Base-by-base conservation (phyloP, 1,284 basidiomycete species). In the Malassezia caprae region DNA sequence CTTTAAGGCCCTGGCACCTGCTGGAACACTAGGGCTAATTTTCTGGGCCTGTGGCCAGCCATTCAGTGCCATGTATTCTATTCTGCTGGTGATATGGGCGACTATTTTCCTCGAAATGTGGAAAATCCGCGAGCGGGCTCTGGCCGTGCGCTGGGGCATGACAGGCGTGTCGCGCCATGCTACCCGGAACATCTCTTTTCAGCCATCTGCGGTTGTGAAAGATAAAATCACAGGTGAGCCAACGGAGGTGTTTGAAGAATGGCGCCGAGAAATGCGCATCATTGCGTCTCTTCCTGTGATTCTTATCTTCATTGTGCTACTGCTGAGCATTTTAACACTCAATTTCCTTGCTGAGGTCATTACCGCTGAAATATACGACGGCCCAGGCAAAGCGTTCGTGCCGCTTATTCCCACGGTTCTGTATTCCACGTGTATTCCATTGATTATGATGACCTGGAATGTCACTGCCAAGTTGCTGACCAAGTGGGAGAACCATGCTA, bases 321-420 rank as follows among this genome's bases (percentile, higher is more conserved):
- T 98, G 19, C 82, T 81, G 1, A 78, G 80, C 1, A 60, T 70
- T 26, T 63, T 76, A 60, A 67, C 71, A 12, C 50, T 56, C n/a
- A 76, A 76, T 61, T 77, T 76, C 58, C 59, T 67, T 19, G 60
- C 69, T 45, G 76, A 77, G 61, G 72, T 76, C 37, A 64, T 68
- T 28, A 58, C 67, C 26, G 64, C 61, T 26, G 75, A 63, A 57
- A 71, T 67, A 49, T 72, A 96, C 76, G 83, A 84, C 15, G 93
- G 94, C 0, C 86, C 88, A 1, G 87, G 87, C 8, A 82, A 86
- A 67, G 77, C 83, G 58, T 80, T 86, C 47, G 60, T 75, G 82
- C 80, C 85, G 0, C 83, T 93, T 59, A 77, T 82, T 27, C 93
- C 91, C 0, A 96, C 90, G 0, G 78, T 89, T 30, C 78, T 94